Conservation (phyloP, 257 asterid genomes). For the Solanum etuberosum region DNA sequence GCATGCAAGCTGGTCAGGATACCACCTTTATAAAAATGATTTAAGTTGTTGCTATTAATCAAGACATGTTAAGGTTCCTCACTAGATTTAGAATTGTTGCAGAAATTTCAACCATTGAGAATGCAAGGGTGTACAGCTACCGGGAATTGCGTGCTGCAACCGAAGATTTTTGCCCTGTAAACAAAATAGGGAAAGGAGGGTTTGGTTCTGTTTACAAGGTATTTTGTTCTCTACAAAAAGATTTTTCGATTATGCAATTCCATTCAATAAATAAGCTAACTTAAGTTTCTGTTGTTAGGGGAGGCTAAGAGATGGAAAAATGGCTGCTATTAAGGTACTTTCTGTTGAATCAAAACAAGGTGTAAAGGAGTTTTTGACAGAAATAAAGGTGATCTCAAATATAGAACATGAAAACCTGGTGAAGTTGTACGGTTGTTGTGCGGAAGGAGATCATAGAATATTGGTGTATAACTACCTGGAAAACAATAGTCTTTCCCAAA, state of each 20-base stretch:
- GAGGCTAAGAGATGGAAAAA: constrained; percentile 52
- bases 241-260: neutral
- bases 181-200: constrained; percentile 87
- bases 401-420: constrained; percentile 80
- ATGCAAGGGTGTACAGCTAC: constrained; percentile 47
- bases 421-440: constrained; percentile 78
- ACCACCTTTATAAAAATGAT: neutral
- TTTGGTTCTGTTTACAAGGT: constrained; percentile 90
- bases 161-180: constrained; percentile 37
- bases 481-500: constrained; percentile 82
- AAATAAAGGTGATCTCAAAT: constrained; percentile 54
- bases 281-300: constrained; percentile 38
- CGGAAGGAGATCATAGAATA: constrained; percentile 56
- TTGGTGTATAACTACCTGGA: constrained; percentile 86
- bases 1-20: neutral
- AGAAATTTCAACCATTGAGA: constrained; percentile 47
- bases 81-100: constrained; percentile 21
- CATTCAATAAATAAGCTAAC: neutral
- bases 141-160: constrained; percentile 60
- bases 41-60: neutral
- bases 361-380: constrained; percentile 53
- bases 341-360: constrained; percentile 83
- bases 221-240: neutral
- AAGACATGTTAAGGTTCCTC: neutral
- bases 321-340: constrained; percentile 86